Conservation (phyloP, 2,329 filamentous ascomycete species). For the Scedosporium aurantiacum region DNA sequence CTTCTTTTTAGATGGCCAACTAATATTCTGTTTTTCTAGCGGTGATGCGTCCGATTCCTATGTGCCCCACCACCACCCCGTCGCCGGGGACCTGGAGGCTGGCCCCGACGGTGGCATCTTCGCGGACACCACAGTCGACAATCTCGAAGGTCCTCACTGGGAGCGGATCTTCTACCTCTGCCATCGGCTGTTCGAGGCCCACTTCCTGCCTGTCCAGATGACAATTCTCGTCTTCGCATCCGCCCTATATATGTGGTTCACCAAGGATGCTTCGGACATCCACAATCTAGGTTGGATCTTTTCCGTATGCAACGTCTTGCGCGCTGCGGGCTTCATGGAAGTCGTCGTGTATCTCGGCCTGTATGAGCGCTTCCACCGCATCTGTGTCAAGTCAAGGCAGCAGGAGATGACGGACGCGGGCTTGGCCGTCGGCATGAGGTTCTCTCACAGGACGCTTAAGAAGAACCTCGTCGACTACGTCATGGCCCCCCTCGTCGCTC, state of each 20-base stretch:
- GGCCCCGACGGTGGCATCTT: conserved; percentile 39
- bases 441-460: conserved; percentile 45
- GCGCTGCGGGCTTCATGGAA: conserved; percentile 50
- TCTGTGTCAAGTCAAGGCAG: conserved; percentile 48
- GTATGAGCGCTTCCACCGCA: conserved; percentile 56
- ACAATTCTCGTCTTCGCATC: conserved; percentile 53
- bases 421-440: conserved; percentile 53
- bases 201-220: conserved; percentile 60
- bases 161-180: conserved; percentile 45
- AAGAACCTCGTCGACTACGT: conserved; percentile 52
- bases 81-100: conserved; percentile 26
- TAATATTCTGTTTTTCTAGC: conserved; percentile 13
- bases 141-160: conserved; percentile 40
- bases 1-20: background rate
- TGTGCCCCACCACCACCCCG: conserved; percentile 33
- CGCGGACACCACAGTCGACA: conserved; percentile 41
- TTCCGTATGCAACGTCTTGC: conserved; percentile 45
- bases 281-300: conserved; percentile 49
- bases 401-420: conserved; percentile 57
- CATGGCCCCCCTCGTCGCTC: conserved; percentile 56
- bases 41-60: conserved; percentile 35
- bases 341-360: conserved; percentile 53
- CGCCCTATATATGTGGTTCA: conserved; percentile 45
- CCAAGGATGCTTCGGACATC: conserved; percentile 37
- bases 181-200: conserved; percentile 62